A percentile compares a stretch with the other conserved stretches of the same genome.
Conservation (phyloP, 768 basidiomycete species). For the Hygrocybe punicea region DNA sequence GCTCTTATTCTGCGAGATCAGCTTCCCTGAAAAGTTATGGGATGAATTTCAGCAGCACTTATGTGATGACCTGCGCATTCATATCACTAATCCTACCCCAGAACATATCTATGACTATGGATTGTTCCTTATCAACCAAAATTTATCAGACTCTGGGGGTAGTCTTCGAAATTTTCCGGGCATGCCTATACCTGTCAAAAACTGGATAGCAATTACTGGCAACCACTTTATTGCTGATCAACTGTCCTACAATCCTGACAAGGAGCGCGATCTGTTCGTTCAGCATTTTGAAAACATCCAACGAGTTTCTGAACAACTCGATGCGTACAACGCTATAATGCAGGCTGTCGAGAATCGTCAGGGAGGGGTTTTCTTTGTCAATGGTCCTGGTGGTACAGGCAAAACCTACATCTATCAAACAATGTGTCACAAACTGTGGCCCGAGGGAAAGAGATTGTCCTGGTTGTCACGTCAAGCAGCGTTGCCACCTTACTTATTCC, state of each 20-base stretch:
- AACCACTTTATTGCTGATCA: slow-evolving; percentile 37
- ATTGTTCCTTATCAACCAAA: background rate
- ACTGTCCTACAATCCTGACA: slow-evolving; percentile 22
- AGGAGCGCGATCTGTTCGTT: background rate
- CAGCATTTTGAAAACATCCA: slow-evolving; percentile 21
- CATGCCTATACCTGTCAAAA: slow-evolving; percentile 29
- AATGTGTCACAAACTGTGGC: slow-evolving; percentile 23
- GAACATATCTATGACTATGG: no score
- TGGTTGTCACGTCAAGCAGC: slow-evolving; percentile 50
- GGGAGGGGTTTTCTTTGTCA: slow-evolving; percentile 36
- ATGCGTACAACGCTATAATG: slow-evolving; percentile 29
- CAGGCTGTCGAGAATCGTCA: slow-evolving; percentile 19
- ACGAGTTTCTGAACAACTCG: slow-evolving; percentile 27
- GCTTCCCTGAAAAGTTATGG: slow-evolving; percentile 38
- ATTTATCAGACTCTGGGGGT: slow-evolving; percentile 27
- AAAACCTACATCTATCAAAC: slow-evolving; percentile 47
- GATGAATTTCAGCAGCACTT: slow-evolving; percentile 30
- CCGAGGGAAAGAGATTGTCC: slow-evolving; percentile 31
- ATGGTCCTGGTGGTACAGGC: slow-evolving; percentile 45
- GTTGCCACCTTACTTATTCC: slow-evolving; percentile 45
- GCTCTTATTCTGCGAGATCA: slow-evolving; percentile 32
- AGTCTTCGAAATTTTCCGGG: slow-evolving; percentile 24
- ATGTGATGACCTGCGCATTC: slow-evolving; percentile 39
- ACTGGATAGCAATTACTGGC: slow-evolving; percentile 22
- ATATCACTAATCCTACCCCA: slow-evolving; percentile 13